Conservation (phyloP, 2,329 filamentous ascomycete species). For the Talaromyces sp. region DNA sequence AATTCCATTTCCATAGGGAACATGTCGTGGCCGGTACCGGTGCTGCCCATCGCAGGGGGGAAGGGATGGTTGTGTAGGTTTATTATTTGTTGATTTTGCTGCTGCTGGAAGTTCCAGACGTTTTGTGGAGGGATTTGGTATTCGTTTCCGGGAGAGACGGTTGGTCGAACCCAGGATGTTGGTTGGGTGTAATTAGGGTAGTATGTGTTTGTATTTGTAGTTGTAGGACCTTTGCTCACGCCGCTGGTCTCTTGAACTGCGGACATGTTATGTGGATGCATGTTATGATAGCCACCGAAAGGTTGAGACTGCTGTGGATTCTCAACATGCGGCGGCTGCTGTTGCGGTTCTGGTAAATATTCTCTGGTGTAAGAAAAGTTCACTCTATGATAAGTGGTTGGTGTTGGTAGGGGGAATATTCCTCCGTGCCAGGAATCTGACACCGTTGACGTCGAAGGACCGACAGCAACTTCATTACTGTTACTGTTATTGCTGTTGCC, state of each 20-base stretch:
- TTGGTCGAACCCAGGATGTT: background rate
- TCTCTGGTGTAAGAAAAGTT: constrained; percentile 5
- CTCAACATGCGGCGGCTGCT: background rate
- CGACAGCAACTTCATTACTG: background rate
- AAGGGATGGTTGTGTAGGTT: background rate
- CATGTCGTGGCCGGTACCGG: background rate
- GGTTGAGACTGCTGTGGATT: background rate
- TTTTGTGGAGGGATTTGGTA: constrained; percentile 4
- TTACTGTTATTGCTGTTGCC: background rate
- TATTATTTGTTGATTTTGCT: background rate
- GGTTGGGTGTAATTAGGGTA: constrained; percentile 10
- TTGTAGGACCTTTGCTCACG: background rate
- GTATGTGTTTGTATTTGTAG: background rate
- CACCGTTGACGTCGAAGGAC: constrained; percentile 7
- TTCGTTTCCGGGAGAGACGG: background rate
- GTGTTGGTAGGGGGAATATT: constrained; percentile 10
- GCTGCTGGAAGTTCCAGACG: constrained; percentile 12
- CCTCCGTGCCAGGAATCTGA: constrained; percentile 16
- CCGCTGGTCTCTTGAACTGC: background rate
- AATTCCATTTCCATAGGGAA: constrained; percentile 19
- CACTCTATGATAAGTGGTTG: background rate
- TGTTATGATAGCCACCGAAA: background rate
- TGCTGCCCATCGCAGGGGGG: background rate
- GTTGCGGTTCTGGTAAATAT: constrained; percentile 1
- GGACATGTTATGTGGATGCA: background rate